phyloP scores from a whole-genome alignment of 352 stramenopile genomes.

The Phytophthora brassicae region DNA sequence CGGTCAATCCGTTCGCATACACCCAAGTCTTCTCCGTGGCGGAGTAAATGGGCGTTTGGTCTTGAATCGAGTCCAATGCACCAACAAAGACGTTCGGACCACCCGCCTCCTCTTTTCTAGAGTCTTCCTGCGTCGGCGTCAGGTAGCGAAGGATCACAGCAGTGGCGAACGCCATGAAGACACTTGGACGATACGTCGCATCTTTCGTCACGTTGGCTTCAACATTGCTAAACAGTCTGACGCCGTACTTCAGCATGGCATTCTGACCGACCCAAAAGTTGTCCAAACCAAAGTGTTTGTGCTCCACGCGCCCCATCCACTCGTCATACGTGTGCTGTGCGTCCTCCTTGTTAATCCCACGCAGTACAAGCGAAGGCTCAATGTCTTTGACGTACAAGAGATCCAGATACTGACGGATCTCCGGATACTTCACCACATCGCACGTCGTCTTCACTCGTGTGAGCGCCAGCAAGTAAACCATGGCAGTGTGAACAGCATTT shows the following conservation, averaged over 20 bases:
- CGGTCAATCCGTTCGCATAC: slow-evolving; percentile 46
- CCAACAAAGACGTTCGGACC: slow-evolving; percentile 41
- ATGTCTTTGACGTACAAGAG: slow-evolving; percentile 82
- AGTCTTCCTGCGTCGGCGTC: slow-evolving; percentile 45
- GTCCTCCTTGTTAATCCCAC: slow-evolving; percentile 31
- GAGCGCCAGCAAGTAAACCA: slow-evolving; percentile 83
- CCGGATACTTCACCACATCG: slow-evolving; percentile 33
- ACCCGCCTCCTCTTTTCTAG: slow-evolving; percentile 16
- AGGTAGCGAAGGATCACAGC: slow-evolving; percentile 54
- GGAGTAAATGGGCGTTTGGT: slow-evolving; percentile 35
- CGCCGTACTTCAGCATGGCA: slow-evolving; percentile 56
- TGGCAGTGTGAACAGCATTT: slow-evolving; percentile 92
- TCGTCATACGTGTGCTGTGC: slow-evolving; percentile 66
- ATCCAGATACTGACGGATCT: slow-evolving; percentile 77
- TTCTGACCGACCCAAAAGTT: slow-evolving; percentile 95
- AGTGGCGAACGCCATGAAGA: slow-evolving; percentile 56
- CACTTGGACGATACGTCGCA: slow-evolving; percentile 29
- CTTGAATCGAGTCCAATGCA: slow-evolving; percentile 51
- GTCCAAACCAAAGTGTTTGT: slow-evolving; percentile 88
- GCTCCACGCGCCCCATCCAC: slow-evolving; percentile 85
- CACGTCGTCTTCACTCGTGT: slow-evolving; percentile 20
- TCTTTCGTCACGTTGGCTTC: slow-evolving; percentile 22
- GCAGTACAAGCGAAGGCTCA: slow-evolving; percentile 42
- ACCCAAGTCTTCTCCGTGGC: slow-evolving; percentile 45
- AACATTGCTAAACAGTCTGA: slow-evolving; percentile 46